phyloP scores from a whole-genome alignment of 495 filamentous ascomycete genomes.

The Durotheca rogersii region DNA sequence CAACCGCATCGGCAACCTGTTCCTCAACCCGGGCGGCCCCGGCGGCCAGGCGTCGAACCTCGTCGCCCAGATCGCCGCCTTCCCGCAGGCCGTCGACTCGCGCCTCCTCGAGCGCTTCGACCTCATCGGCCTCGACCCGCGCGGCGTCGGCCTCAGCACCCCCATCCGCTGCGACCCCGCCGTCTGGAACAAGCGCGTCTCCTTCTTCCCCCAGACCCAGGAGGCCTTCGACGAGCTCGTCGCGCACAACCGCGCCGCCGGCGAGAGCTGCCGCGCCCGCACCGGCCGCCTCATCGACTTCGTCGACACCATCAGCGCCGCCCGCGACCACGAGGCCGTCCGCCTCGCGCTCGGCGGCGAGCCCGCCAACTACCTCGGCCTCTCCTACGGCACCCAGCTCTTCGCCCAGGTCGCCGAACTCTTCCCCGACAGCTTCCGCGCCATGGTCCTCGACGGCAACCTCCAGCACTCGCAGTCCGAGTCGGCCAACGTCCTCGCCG shows the following conservation, averaged over 20 bases:
- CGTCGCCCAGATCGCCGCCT: conserved; percentile 7
- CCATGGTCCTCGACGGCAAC: conserved; percentile 36
- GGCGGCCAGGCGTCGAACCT: conserved; percentile 31
- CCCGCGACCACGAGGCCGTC: conserved; percentile 46
- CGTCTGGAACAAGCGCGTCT: conserved; percentile 37
- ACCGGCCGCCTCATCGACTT: conserved; percentile 39
- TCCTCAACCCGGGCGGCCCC: conserved; percentile 45
- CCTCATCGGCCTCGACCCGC: conserved; percentile 36
- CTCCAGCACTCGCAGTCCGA: conserved; percentile 39
- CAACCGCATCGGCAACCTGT: conserved; percentile 38
- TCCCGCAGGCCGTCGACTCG: conserved; percentile 15
- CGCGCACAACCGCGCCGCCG: conserved; percentile 37
- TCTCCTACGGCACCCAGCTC: conserved; percentile 58
- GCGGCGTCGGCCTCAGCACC: conserved; percentile 40
- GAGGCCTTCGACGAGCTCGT: conserved; percentile 34
- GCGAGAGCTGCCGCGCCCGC: conserved; percentile 38
- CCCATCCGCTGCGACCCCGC: conserved; percentile 41
- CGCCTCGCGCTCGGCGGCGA: conserved; percentile 40
- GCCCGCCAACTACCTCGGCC: conserved; percentile 40
- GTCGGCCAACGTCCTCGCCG: conserved; percentile 31
- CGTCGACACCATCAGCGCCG: conserved; percentile 46
- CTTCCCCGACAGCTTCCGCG: conserved; percentile 33
- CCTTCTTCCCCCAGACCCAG: conserved; percentile 36
- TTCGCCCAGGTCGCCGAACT: conserved; percentile 47
- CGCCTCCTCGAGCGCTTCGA: conserved; percentile 34